Percentiles rank a stretch among this genome's conserved stretches.
These are phyloP conservation scores for Trichophyton equinum DNA, from an alignment of 2,329 filamentous ascomycete genomes.

Conservation along the genomic window DNA sequence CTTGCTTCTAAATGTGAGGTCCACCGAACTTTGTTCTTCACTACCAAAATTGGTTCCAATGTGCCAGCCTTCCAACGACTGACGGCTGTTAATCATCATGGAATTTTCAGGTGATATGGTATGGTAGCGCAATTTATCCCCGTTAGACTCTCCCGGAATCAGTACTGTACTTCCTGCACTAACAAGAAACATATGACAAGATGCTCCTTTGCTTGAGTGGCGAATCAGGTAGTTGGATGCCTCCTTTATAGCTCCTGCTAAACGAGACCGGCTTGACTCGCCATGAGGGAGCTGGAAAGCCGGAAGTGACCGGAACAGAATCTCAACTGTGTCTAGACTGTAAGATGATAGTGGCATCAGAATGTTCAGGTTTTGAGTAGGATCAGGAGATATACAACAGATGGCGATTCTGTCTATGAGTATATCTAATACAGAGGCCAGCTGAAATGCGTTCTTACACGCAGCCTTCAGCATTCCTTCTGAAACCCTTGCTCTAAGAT, in stretches of 20 bases:
- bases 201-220: constrained; percentile 16
- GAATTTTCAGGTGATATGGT: constrained; percentile 21
- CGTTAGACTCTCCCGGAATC: constrained; percentile 15
- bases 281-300: constrained; percentile 9
- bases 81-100: constrained; percentile 13
- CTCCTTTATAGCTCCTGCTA: constrained; percentile 17
- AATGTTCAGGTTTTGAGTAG: constrained; percentile 15
- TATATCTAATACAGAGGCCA: constrained; percentile 17
- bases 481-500: constrained; percentile 10
- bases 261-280: constrained; percentile 5
- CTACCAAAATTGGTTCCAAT: constrained; percentile 16
- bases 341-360: constrained; percentile 20
- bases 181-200: constrained; percentile 25
- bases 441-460: constrained; percentile 15
- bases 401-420: constrained; percentile 20
- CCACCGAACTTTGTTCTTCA: constrained; percentile 9
- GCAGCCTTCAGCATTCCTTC: constrained; percentile 15
- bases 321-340: constrained; percentile 13
- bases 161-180: constrained; percentile 16
- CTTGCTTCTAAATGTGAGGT: constrained; percentile 15
- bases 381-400: constrained; percentile 16
- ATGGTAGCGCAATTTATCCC: constrained; percentile 22
- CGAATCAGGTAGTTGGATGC: constrained; percentile 18
- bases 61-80: constrained; percentile 20
- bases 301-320: constrained; percentile 16